Conservation (phyloP, 345 rosid genomes). For the Bretschneidera sinensis region DNA sequence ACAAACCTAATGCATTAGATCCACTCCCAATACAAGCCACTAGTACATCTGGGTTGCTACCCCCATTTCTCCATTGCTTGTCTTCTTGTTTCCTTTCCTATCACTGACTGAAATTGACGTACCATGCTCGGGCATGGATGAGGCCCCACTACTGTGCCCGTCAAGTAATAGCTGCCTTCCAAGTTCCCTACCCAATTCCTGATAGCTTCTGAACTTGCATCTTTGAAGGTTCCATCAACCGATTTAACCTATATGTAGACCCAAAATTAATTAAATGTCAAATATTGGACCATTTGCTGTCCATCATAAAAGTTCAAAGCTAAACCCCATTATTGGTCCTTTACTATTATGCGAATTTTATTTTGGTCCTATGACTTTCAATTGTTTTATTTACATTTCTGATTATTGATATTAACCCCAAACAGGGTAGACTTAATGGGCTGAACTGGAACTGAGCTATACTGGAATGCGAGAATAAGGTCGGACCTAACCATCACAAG, state of each 20-base stretch:
- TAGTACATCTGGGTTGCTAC: slow-evolving; percentile 72
- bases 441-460: too few species aligned
- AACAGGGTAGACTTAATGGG: too few species aligned
- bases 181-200: slow-evolving; percentile 56
- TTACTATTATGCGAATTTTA: too few species aligned
- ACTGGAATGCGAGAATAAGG: too few species aligned
- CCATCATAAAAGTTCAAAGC: too few species aligned
- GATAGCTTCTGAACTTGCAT: slow-evolving; percentile 73
- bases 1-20: slow-evolving; percentile 77
- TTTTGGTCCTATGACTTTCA: too few species aligned
- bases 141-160: slow-evolving; percentile 74
- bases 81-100: slow-evolving; percentile 75
- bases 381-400: too few species aligned
- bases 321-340: too few species aligned
- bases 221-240: slow-evolving; percentile 59
- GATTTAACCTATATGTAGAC: slow-evolving; percentile 53
- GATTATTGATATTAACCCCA: too few species aligned
- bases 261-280: too few species aligned
- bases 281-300: too few species aligned
- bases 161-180: slow-evolving; percentile 40
- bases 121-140: slow-evolving; percentile 86
- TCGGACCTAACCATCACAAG: too few species aligned
- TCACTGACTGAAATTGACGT: slow-evolving; percentile 73
- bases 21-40: slow-evolving; percentile 87
- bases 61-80: slow-evolving; percentile 86